Evolutionary conservation across 805 yeast species (phyloP).

Genomic region (Nakazawaea ernobii): DNA sequence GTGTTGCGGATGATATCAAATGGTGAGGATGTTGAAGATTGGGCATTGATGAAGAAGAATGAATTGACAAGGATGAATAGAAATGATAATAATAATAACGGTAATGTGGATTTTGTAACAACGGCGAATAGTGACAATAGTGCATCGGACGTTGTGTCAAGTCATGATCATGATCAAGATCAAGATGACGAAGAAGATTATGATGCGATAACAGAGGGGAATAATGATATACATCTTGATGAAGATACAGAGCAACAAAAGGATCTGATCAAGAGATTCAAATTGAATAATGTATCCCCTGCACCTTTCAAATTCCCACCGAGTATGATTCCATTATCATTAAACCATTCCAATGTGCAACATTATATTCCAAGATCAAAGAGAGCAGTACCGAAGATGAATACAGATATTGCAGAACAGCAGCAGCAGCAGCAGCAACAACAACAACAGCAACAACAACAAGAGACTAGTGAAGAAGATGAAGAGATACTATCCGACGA

Average conservation of each 20-base stretch:
- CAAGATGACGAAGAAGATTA: constrained; percentile 32
- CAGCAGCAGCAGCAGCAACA: constrained; percentile 1
- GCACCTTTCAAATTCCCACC: constrained; percentile 24
- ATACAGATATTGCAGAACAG: neutral
- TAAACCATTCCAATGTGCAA: constrained; percentile 15
- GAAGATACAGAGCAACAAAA: neutral
- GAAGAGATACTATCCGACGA: constrained; percentile 6
- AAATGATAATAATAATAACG: constrained; percentile 3
- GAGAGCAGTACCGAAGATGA: neutral
- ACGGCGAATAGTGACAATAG: too few species aligned
- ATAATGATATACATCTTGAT: neutral
- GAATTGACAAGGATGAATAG: constrained; percentile 25
- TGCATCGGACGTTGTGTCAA: neutral
- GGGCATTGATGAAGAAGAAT: constrained; percentile 43
- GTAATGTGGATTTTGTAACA: too few species aligned
- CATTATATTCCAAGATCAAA: constrained; percentile 11
- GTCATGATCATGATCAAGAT: constrained; percentile 15
- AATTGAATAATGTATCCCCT: constrained; percentile 12
- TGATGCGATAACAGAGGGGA: constrained; percentile 17
- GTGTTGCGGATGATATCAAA: constrained; percentile 34
- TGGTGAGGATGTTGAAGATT: constrained; percentile 43
- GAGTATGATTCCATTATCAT: constrained; percentile 16
- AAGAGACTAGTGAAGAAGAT: constrained; percentile 11
- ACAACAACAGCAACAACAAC: constrained; percentile 7
- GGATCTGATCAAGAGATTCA: constrained; percentile 14